phyloP scores from a whole-genome alignment of 2,329 filamentous ascomycete species.

The Colletotrichum gigasporum region DNA sequence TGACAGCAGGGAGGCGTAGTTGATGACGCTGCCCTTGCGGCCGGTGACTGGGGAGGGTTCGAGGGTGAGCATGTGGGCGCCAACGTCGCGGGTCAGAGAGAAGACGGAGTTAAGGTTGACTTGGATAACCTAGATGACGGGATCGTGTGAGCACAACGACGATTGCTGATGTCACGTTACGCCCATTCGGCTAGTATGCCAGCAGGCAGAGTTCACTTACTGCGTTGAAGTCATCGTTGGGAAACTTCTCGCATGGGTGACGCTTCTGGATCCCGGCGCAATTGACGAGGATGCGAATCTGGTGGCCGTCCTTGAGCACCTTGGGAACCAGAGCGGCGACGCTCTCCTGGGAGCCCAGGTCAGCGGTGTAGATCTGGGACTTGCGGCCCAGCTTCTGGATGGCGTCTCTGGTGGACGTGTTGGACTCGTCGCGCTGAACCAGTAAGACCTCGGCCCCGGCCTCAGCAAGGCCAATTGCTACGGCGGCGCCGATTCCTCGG shows the following conservation, averaged over 20 bases:
- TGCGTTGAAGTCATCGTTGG: conserved; percentile 79
- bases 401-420: conserved; percentile 64
- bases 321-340: conserved; percentile 69
- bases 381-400: conserved; percentile 74
- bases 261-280: conserved; percentile 87
- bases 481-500: conserved; percentile 66
- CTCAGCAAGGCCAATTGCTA: conserved; percentile 66
- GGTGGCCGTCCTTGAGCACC: conserved; percentile 69
- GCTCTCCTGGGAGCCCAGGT: conserved; percentile 69
- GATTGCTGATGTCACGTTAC: neutral
- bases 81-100: conserved; percentile 78
- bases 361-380: conserved; percentile 73
- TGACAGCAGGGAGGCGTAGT: conserved; percentile 81
- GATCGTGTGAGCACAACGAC: neutral
- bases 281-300: conserved; percentile 83
- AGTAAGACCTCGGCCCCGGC: conserved; percentile 67
- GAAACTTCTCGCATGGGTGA: conserved; percentile 80
- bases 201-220: conserved; percentile 42
- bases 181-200: neutral
- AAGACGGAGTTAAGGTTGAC: conserved; percentile 89
- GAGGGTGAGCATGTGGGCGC: conserved; percentile 78
- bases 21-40: conserved; percentile 79
- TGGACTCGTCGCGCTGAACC: conserved; percentile 57
- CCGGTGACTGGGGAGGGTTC: conserved; percentile 55
- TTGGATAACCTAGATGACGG: conserved; percentile 71